Conservation (phyloP, 306 rosid genomes). For the Leucaena leucocephala region DNA sequence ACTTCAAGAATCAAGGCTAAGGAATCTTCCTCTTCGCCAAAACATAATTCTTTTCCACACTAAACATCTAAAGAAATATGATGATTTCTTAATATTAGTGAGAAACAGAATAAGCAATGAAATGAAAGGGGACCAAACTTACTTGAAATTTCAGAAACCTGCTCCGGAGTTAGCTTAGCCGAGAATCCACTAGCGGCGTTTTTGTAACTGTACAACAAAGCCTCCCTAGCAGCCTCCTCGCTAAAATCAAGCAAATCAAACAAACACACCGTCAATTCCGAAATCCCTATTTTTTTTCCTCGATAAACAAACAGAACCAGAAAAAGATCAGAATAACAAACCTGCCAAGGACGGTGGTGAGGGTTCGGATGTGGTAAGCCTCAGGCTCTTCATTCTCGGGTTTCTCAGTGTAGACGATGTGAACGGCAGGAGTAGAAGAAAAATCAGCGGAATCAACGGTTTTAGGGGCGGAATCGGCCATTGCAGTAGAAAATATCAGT, state of each 20-base stretch:
- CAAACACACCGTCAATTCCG: neutral
- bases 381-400: constrained; percentile 71
- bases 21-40: neutral
- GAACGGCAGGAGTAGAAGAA: constrained; percentile 61
- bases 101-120: neutral
- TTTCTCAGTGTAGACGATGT: constrained; percentile 78
- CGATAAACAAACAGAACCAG: constrained; percentile 24
- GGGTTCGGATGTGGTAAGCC: constrained; percentile 85
- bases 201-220: constrained; percentile 88
- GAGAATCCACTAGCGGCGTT: constrained; percentile 90
- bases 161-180: constrained; percentile 72
- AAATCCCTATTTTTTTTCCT: neutral
- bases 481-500: constrained; percentile 12
- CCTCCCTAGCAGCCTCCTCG: constrained; percentile 89
- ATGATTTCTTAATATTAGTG: neutral
- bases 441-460: neutral
- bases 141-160: constrained; percentile 52
- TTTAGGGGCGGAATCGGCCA: constrained; percentile 49
- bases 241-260: constrained; percentile 40
- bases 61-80: neutral
- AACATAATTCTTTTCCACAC: neutral
- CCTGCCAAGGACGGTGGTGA: constrained; percentile 88
- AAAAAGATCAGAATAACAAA: constrained; percentile 17
- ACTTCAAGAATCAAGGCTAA: neutral
- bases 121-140: constrained; percentile 33